phyloP scores from a whole-genome alignment of 345 rosid species.

The Fremontodendron californicum region DNA sequence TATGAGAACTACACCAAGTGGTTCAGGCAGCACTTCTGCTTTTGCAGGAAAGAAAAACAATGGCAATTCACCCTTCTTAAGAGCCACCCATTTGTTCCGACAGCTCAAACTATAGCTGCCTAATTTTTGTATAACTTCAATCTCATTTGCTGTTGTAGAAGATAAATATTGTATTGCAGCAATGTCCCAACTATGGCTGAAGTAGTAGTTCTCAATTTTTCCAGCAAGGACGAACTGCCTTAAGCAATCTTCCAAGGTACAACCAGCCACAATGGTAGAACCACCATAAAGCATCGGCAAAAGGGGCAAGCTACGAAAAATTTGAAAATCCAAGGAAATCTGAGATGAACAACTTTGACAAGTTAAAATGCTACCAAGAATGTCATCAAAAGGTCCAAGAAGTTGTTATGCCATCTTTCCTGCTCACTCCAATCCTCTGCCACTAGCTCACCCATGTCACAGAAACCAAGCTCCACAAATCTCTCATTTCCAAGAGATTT shows the following conservation, averaged over 20 bases:
- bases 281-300: slow-evolving; percentile 45
- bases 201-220: slow-evolving; percentile 59
- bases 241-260: slow-evolving; percentile 64
- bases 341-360: slow-evolving; percentile 74
- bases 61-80: slow-evolving; percentile 55
- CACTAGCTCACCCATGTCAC: slow-evolving; percentile 73
- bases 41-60: too few species aligned
- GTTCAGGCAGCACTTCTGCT: too few species aligned
- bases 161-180: slow-evolving; percentile 60
- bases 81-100: slow-evolving; percentile 69
- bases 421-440: slow-evolving; percentile 57
- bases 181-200: slow-evolving; percentile 73
- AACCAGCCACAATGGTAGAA: slow-evolving; percentile 53
- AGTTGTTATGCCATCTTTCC: slow-evolving; percentile 80
- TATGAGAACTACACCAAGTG: too few species aligned
- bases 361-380: slow-evolving; percentile 58
- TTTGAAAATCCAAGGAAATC: slow-evolving; percentile 79
- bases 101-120: slow-evolving; percentile 40
- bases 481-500: too few species aligned
- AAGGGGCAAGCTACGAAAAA: slow-evolving; percentile 72
- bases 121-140: slow-evolving; percentile 57
- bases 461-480: too few species aligned
- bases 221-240: slow-evolving; percentile 54
- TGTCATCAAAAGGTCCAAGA: slow-evolving; percentile 82
- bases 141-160: slow-evolving; percentile 34